phyloP scores from a whole-genome alignment of 108 stramenopile genomes.

The Fragilaria crotonensis region DNA sequence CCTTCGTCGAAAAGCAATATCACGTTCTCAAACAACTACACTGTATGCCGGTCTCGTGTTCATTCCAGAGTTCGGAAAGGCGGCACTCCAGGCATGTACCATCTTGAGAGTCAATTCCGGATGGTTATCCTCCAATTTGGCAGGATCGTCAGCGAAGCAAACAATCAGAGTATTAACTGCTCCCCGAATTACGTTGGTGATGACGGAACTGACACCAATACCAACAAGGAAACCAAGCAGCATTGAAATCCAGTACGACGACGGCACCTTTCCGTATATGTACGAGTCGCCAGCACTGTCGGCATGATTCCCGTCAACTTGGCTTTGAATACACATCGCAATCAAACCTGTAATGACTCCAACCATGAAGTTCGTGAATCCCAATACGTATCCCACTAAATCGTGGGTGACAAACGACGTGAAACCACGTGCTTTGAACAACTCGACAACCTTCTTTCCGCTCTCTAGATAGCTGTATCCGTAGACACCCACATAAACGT shows the following conservation, averaged over 20 bases:
- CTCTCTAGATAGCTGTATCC: conserved; percentile 63
- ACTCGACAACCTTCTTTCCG: conserved; percentile 50
- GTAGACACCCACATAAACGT: conserved; percentile 70
- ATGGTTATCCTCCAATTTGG: conserved; percentile 54
- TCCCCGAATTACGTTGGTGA: conserved; percentile 60
- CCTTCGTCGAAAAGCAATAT: too few relatives aligned
- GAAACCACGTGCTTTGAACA: conserved; percentile 74
- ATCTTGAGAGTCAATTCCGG: conserved; percentile 49
- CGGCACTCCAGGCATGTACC: conserved; percentile 30
- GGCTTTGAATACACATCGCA: conserved; percentile 5
- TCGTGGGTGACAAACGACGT: conserved; percentile 67
- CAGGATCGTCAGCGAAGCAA: conserved; percentile 72
- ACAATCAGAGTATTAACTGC: conserved; percentile 81
- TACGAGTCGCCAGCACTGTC: too few relatives aligned
- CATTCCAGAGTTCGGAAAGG: conserved; percentile 1
- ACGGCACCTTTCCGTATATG: too few relatives aligned
- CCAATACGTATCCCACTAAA: conserved; percentile 45
- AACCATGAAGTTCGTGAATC: conserved; percentile 34
- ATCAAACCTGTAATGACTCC: conserved; percentile 24
- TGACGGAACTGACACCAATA: conserved; percentile 34
- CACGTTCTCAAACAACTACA: not conserved
- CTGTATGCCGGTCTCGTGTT: not conserved
- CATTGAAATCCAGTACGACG: too few relatives aligned
- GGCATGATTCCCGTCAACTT: not conserved
- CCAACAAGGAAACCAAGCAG: conserved; percentile 62